Conservation (phyloP, 768 basidiomycete species). For the Lentinus tigrinus region DNA sequence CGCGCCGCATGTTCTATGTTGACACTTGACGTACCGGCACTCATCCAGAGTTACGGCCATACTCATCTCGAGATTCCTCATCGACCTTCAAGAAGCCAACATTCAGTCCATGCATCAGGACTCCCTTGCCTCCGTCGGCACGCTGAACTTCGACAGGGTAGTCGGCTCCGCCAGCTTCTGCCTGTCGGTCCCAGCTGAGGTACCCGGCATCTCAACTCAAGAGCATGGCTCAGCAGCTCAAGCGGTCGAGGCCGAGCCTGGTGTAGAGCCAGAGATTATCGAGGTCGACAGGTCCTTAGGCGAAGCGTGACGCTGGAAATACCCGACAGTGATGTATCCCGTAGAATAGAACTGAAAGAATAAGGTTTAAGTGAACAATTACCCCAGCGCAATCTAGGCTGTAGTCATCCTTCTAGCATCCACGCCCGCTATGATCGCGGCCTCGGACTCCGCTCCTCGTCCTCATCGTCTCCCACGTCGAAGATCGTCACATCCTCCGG, state of each 20-base stretch:
- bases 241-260: too few species aligned
- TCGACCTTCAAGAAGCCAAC: not conserved
- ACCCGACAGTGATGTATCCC: not conserved
- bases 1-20: too few species aligned
- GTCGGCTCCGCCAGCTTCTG: not conserved
- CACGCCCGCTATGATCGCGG: not conserved
- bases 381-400: too few species aligned
- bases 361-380: too few species aligned
- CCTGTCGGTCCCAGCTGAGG: not conserved
- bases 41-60: too few species aligned
- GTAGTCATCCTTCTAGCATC: not conserved
- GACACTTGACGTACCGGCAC: too few species aligned
- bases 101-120: not conserved
- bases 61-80: not conserved
- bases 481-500: constrained; percentile 39
- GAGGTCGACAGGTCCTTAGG: not conserved
- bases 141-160: not conserved
- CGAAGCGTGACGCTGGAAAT: too few species aligned
- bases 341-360: not conserved
- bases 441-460: constrained; percentile 36
- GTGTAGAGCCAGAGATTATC: too few species aligned
- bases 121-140: not conserved
- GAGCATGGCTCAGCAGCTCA: not conserved
- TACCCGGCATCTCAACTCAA: not conserved
- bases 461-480: constrained; percentile 46